Conservation (phyloP, 2,329 filamentous ascomycete genomes). For the Diaporthe helianthi region DNA sequence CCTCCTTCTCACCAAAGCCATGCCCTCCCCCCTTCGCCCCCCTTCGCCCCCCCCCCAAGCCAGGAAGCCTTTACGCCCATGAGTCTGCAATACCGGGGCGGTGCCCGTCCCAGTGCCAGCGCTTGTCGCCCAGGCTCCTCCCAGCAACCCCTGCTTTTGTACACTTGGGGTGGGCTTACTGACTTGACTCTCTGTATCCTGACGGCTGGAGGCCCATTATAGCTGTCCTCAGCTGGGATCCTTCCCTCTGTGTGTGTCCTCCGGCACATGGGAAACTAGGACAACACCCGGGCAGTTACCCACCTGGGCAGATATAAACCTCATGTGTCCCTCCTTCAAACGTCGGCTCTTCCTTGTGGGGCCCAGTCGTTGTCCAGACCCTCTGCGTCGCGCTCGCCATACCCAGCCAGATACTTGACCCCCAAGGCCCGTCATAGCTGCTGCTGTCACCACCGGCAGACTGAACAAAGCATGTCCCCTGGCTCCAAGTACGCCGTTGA, state of each 20-base stretch:
- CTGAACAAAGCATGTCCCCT: slow-evolving; percentile 22
- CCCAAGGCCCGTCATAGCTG: background rate
- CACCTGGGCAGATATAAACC: slow-evolving; percentile 19
- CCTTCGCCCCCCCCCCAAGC: background rate
- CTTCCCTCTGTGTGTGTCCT: background rate
- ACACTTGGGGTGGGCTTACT: slow-evolving; percentile 11
- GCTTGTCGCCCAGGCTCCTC: slow-evolving; percentile 10
- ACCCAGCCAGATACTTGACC: background rate
- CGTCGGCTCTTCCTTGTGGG: background rate
- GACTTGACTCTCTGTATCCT: slow-evolving; percentile 9
- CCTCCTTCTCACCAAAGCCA: background rate
- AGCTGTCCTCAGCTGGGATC: slow-evolving; percentile 12
- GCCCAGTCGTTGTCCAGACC: background rate
- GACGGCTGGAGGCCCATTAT: background rate
- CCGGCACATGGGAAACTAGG: background rate
- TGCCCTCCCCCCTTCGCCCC: too few relatives aligned
- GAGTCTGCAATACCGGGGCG: slow-evolving; percentile 21
- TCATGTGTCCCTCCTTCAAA: slow-evolving; percentile 9
- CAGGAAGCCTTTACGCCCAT: slow-evolving; percentile 20
- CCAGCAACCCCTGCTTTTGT: background rate
- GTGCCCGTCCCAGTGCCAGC: slow-evolving; percentile 7
- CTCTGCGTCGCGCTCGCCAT: background rate
- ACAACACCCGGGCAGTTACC: background rate
- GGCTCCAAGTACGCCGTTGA: slow-evolving; percentile 24
- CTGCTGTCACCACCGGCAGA: background rate